phyloP scores from a whole-genome alignment of 805 yeast species.

The Candida endomychidarum region DNA sequence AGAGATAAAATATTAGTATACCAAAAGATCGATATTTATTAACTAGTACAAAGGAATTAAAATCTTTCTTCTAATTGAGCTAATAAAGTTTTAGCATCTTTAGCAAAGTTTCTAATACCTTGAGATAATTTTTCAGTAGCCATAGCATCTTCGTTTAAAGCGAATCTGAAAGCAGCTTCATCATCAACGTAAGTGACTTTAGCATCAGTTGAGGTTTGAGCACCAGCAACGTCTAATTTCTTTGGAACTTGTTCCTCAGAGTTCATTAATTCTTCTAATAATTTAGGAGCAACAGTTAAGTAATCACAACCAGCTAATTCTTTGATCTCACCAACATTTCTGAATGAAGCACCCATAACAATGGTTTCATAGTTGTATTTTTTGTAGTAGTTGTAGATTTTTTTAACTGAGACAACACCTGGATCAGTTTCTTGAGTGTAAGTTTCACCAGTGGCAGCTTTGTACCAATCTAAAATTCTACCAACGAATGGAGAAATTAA shows the following conservation, averaged over 20 bases:
- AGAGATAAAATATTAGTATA: too few species aligned
- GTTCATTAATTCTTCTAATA: conserved; percentile 84
- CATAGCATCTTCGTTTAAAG: conserved; percentile 94
- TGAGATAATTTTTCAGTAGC: conserved; percentile 96
- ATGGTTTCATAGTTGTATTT: conserved; percentile 94
- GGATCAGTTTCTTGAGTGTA: conserved; percentile 86
- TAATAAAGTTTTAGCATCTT: conserved; percentile 82
- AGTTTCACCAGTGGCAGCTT: conserved; percentile 86
- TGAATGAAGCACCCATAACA: conserved; percentile 99
- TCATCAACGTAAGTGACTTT: conserved; percentile 82
- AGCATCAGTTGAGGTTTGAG: conserved; percentile 50
- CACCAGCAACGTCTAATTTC: conserved; percentile 68
- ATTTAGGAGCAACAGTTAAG: conserved; percentile 91
- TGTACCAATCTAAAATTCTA: conserved; percentile 98
- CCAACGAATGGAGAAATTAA: conserved; percentile 99
- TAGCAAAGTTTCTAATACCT: conserved; percentile 97
- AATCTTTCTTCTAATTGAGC: conserved; percentile 62
- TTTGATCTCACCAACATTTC: conserved; percentile 93
- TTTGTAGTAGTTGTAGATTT: conserved; percentile 96
- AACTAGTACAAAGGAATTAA: conserved; percentile 21
- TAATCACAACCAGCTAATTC: conserved; percentile 97
- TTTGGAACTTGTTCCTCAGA: conserved; percentile 79
- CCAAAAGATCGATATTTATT: not conserved
- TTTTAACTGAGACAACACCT: conserved; percentile 89
- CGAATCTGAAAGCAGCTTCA: conserved; percentile 88